Base-by-base conservation (phyloP, 2,329 filamentous ascomycete species). In the Pseudogymnoascus verrucosus region DNA sequence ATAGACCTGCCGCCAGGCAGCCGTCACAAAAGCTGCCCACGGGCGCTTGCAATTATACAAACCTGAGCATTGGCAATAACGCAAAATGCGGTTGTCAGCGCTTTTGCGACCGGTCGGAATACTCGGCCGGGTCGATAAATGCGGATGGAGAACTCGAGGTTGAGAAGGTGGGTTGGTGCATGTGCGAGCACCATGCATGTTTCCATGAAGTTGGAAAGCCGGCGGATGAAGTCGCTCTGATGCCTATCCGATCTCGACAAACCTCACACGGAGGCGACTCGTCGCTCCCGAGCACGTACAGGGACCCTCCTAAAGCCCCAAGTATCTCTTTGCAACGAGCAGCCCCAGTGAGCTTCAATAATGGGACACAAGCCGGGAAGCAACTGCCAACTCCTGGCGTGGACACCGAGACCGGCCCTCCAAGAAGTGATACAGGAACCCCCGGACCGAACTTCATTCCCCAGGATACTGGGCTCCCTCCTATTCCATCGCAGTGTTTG, bases 101-200 rank as follows among this genome's bases (percentile, higher is more conserved):
- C 62, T 84, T 84, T 68, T 84, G 80, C 79, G 70, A 71, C 66
- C 73, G 78, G 77, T 71, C 73, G n/a, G 28, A 57, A 57, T 57
- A 57, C 51, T 57, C 51, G 51, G 28, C 51, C 51, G 28, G 51
- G 28, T 12, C 16, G 5, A 12, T 10, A 21, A 36, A 57, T 36
- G 51, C 28, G 10, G 51, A 34, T 19, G 47, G 34, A 36, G 34
- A 61, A 51, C 19, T 62, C 54, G 16, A 62, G 60, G 60, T 31
- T 31, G 47, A 60, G 44, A 37, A 61, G 64, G 63, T 65, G 68
- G 16, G 37, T 62, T 64, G 63, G 71, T 84, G 82, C 72, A 78
- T 80, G 63, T 84, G 82, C 68, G 79, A 79, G 42, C 82, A 84
- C 71, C 82, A 84, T 76, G 81, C 81, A 5, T 84, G 82, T 71